Evolutionary conservation across 768 basidiomycete genomes (phyloP), one percentile per base, ranked within the genome.

Genomic region (Gloeostereum incarnatum): DNA sequence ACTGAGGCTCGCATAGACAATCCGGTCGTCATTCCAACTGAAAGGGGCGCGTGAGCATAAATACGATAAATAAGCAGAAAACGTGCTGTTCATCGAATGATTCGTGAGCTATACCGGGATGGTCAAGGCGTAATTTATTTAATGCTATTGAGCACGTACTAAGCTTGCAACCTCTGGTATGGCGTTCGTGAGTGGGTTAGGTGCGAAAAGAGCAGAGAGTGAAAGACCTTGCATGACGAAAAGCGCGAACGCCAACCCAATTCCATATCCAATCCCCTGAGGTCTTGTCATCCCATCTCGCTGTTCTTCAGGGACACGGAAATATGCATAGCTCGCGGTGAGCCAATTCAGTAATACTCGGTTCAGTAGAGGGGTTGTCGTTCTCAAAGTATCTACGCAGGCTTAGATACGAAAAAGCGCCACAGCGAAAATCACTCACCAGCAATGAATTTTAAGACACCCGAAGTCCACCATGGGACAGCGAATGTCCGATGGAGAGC

Each of bases 221-320:
- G 44, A 46, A 27, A 4, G 35, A 65, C 68, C 66, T 55, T 72
- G 71, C 73, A 75, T 76, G 2, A 50, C 58, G 42, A 71, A 73
- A 13, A 74, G 46, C 6, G 58, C 73, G 26, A 72, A 53, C 3
- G 65, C 72, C 4, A 75, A 46, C 2, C 73, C 74, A 35, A 76
- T 66, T 0, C 73, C 73, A 48, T 68, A 70, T 1, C 73, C 73
- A 13, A 75, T 58, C 3, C 63, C 62, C 22, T 51, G 54, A 2
- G 73, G 71, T 40, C 57, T 36, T 1, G 44, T 14, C 6, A 65
- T 33, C 21, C 52, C 53, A 36, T 42, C 26, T 7, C 11, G 3
- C 31, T 39, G n/a, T 18, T 63, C 45, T 19, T 51, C 57, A 4
- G 50, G 45, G n/a, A 58, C 55, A 38, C 44, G 58, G 47, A 49